These are phyloP conservation scores for Penicillium pulvis DNA, from an alignment of 495 filamentous ascomycete species.

Conservation along the genomic window DNA sequence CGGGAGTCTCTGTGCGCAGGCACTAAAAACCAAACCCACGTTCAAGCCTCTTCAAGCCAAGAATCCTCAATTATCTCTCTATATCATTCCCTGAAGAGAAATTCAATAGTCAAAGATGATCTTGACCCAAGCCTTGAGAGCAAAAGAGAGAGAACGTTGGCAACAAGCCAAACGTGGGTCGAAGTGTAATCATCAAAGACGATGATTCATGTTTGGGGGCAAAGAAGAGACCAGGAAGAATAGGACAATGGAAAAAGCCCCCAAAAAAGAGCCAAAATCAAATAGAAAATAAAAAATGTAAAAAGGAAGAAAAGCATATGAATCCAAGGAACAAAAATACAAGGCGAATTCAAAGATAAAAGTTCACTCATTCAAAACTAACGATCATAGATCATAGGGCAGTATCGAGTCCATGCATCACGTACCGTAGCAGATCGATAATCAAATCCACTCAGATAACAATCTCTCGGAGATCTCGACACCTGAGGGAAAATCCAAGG, in stretches of 20 bases:
- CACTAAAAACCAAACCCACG: neutral
- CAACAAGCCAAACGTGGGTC: neutral
- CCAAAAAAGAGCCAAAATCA: neutral
- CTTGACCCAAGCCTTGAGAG: neutral
- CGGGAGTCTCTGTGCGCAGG: neutral
- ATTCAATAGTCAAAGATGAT: neutral
- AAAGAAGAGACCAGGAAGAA: neutral
- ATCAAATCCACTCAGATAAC: slow-evolving; percentile 2
- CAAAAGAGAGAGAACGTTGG: neutral
- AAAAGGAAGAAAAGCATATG: neutral
- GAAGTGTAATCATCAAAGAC: neutral
- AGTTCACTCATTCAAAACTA: neutral
- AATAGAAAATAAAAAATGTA: neutral
- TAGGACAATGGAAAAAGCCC: neutral
- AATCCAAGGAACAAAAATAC: neutral
- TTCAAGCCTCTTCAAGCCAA: neutral
- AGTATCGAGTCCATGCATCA: neutral
- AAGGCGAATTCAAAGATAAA: neutral
- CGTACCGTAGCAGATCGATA: neutral
- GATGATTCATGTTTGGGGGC: neutral
- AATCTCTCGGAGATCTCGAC: neutral
- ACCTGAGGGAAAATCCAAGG: slow-evolving; percentile 9
- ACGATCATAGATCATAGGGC: neutral
- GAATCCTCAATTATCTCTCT: neutral
- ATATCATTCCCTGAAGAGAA: neutral